Percentiles rank a stretch among this genome's conserved stretches.
Evolutionary conservation across 345 rosid genomes (phyloP).

Genomic region (Eucalyptus marginata): DNA sequence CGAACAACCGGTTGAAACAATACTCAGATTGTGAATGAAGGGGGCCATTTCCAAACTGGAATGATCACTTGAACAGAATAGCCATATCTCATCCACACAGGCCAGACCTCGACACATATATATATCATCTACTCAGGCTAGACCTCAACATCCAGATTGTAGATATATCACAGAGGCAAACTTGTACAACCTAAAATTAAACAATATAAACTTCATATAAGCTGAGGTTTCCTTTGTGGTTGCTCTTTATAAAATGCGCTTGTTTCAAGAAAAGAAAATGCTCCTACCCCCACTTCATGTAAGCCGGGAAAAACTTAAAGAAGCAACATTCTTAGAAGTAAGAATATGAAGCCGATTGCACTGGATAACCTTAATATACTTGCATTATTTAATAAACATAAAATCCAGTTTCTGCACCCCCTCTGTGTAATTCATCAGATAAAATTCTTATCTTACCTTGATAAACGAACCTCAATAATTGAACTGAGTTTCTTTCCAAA

Average conservation of each 20-base stretch:
- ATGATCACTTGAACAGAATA: neutral
- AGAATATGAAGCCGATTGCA: neutral
- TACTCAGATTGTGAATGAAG: neutral
- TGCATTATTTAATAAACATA: neutral
- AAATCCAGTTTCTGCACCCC: neutral
- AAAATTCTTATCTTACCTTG: slow-evolving; percentile 35
- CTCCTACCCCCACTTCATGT: neutral
- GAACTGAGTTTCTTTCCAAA: slow-evolving; percentile 68
- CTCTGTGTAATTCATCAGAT: neutral
- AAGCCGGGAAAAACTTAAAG: neutral
- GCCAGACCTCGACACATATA: neutral
- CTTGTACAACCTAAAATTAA: neutral
- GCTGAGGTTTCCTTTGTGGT: neutral
- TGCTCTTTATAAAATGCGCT: neutral
- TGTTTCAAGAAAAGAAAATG: neutral
- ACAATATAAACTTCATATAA: neutral
- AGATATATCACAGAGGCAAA: neutral
- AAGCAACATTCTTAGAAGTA: neutral
- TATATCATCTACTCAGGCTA: neutral
- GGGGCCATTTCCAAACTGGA: neutral
- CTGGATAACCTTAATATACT: neutral
- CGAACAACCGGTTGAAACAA: neutral
- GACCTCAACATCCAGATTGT: neutral
- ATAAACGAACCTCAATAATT: slow-evolving; percentile 40
- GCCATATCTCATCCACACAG: neutral